Evolutionary conservation across 768 basidiomycete species (phyloP).

Genomic region (Leucocoprinus sp.): DNA sequence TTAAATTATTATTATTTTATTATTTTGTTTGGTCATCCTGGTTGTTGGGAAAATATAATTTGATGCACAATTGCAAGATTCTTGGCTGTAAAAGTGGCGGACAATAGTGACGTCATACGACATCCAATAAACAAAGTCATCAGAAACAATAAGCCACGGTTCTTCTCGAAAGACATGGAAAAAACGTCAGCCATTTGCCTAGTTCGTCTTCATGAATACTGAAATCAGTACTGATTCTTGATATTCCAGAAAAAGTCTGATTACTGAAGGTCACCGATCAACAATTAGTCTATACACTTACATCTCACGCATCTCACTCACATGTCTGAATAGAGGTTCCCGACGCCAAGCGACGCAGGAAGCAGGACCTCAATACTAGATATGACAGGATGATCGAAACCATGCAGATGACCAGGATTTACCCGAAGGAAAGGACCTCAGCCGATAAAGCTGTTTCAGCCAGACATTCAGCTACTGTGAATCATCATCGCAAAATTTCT

Average conservation of each 20-base stretch:
- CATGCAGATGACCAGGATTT: conserved; percentile 30
- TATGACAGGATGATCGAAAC: conserved; percentile 64
- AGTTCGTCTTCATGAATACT: not conserved
- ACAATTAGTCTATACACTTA: not conserved
- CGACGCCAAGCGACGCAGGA: conserved; percentile 39
- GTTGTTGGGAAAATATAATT: too few species aligned
- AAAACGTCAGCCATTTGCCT: not conserved
- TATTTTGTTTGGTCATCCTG: too few species aligned
- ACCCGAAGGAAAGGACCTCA: conserved; percentile 8
- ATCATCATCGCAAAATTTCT: not conserved
- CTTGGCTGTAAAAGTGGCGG: too few species aligned
- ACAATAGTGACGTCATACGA: not conserved
- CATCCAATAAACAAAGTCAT: not conserved
- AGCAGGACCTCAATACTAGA: conserved; percentile 43
- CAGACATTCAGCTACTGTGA: not conserved
- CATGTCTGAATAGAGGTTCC: conserved; percentile 2
- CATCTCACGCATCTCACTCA: conserved; percentile 3
- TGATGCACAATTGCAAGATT: too few species aligned
- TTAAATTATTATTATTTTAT: too few species aligned
- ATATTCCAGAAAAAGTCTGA: conserved; percentile 3
- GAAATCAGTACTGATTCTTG: too few species aligned
- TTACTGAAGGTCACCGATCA: not conserved
- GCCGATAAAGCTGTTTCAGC: not conserved
- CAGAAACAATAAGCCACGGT: too few species aligned
- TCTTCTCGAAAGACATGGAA: too few species aligned